Evolutionary conservation across 2,329 filamentous ascomycete species (phyloP), one percentile per base, ranked within the genome.

Genomic region (Colletotrichum eremochloae): DNA sequence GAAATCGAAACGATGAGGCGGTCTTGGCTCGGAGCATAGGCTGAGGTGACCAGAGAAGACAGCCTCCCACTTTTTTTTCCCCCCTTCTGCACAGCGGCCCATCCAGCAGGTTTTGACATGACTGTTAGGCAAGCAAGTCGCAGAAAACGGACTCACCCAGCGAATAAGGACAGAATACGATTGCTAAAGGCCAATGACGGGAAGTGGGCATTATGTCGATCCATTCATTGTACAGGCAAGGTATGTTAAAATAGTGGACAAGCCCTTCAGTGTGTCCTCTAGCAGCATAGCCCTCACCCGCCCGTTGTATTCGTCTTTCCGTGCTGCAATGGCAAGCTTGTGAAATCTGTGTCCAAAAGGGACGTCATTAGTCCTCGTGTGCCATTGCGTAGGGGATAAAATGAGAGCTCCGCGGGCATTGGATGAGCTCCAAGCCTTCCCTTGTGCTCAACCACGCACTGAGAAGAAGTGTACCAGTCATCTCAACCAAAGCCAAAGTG

Each of bases 1-100:
- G n/a, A 11, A 6, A 20, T 2, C 1, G 0, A 24, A 29, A 38
- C 5, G 11, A 11, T 33, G 33, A 36, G 60, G 33, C 60, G 44
- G 33, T 29, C 60, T 12, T 38, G 42, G 31, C 40, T 52, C 6
- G 36, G 60, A 33, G 44, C 60, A 40, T 11, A 20, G 40, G 67
- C 48, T 50, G 50, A 63, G 38, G 68, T 48, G 62, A 64, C 29
- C 36, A 20, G 29, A 57, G 50, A 66, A 56, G 20, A 61, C 15
- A 18, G 63, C 67, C 67, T 73, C 71, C 73, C 71, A 74, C 67
- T 69, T 69, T 69, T 69, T 67, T 67, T 68, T 68, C 68, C 66
- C 65, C 65, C 63, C 24, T 68, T 48, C 69, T 72, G 69, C 69
- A 72, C 69, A 36, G 69, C 66, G 69, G 69, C 69, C 71, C 71